Percentiles rank a stretch among this genome's conserved stretches.
phyloP scores from a whole-genome alignment of 768 basidiomycete species.

The Inosperma sp. region DNA sequence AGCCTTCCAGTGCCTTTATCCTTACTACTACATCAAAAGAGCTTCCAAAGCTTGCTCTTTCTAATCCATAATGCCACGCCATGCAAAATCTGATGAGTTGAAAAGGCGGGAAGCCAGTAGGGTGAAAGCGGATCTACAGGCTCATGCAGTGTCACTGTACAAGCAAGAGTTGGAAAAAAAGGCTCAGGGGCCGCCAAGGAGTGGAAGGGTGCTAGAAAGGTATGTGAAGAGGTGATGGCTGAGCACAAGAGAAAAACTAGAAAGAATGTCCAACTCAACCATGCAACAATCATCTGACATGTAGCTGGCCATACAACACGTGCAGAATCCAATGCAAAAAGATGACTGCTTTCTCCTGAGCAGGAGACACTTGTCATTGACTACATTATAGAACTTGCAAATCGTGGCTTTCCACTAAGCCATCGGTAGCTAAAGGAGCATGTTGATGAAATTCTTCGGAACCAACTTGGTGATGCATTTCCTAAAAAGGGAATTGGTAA shows the following conservation, averaged over 20 bases:
- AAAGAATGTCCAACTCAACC: neutral
- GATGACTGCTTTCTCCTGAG: neutral
- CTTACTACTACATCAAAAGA: neutral
- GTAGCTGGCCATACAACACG: neutral
- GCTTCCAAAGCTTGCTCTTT: neutral
- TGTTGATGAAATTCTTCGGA: neutral
- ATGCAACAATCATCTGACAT: neutral
- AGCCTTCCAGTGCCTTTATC: neutral
- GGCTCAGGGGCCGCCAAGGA: neutral
- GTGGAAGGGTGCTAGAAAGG: neutral
- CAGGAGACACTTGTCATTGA: neutral
- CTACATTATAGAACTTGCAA: neutral
- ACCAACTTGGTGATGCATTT: slow-evolving; percentile 6
- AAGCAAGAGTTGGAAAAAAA: neutral
- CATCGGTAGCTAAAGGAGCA: slow-evolving; percentile 5
- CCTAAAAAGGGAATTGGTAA: slow-evolving; percentile 5
- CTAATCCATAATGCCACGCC: neutral
- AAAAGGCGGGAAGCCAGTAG: neutral
- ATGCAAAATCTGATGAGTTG: neutral
- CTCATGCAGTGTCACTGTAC: neutral
- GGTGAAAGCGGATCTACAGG: neutral
- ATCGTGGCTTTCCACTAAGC: slow-evolving; percentile 7
- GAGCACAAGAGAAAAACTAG: neutral
- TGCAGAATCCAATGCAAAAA: neutral
- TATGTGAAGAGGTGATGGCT: neutral